Evolutionary conservation across 805 yeast genomes (phyloP), one percentile per base, ranked within the genome.

Genomic region (Candida insectalens): DNA sequence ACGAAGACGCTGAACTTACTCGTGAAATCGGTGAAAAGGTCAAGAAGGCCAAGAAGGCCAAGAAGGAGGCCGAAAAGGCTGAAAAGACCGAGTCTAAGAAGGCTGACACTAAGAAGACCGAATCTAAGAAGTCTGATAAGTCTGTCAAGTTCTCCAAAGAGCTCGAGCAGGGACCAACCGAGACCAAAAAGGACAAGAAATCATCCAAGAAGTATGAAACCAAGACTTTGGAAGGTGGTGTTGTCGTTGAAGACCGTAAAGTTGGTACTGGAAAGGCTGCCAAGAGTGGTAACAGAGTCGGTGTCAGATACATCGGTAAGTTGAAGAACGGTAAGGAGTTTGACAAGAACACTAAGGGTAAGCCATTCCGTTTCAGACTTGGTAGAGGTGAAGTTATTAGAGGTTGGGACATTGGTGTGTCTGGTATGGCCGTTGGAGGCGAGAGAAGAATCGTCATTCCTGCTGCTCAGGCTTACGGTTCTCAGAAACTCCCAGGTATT

Each of bases 331-430:
- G 97, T 50, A 84, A 84, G 60, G 87, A 83, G 32, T 92, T 92
- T 47, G 99, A 92, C 73, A 88, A 89, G 63, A 92, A 92, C 77
- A 85, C 95, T 49, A 71, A 79, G 45, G 99, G 99, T 53, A 89
- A 85, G 69, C 98, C 99, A 54, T 92, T 92, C 62, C 63, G 65
- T 44, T 92, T 92, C 65, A 75, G 74, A 43, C 73, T 92, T 50
- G 98, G 98, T 53, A 83, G 81, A 60, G 98, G 97, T 57, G 98
- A 92, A 66, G 96, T 94, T 49, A 92, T 92, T 70, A 84, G 84
- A 63, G 98, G 97, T 45, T 92, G 95, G 84, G 99, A 92, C 59
- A 73, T 89, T 53, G 99, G 99, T 71, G 92, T 92, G 51, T 87
- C 89, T 39, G 97, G 97, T 59, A 88, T 92, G 96, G 77, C 94